These are phyloP conservation scores for Paraconiothyrium brasiliense DNA, from an alignment of 2,329 filamentous ascomycete genomes.

Conservation along the genomic window DNA sequence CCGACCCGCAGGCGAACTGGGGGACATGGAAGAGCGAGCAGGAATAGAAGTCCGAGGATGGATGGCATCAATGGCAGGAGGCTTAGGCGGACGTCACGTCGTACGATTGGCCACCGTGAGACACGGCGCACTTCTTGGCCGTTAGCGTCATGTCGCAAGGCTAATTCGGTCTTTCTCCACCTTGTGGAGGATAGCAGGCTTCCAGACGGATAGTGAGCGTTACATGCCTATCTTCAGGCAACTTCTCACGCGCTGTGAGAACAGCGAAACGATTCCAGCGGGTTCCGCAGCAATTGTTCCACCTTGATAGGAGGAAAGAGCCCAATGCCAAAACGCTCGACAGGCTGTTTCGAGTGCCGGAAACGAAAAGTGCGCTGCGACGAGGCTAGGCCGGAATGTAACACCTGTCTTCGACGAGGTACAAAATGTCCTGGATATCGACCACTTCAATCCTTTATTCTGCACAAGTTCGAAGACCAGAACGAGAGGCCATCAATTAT, in stretches of 20 bases:
- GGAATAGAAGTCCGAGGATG: conserved; percentile 1
- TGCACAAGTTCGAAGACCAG: conserved; percentile 44
- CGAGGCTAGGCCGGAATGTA: conserved; percentile 48
- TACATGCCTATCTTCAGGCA: not conserved
- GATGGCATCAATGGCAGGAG: conserved; percentile 2
- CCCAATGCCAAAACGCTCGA: conserved; percentile 47
- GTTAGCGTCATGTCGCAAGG: conserved; percentile 12
- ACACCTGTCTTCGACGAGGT: conserved; percentile 44
- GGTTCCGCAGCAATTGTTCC: not conserved
- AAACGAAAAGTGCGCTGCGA: conserved; percentile 50
- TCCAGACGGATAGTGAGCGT: not conserved
- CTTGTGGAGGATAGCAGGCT: not conserved
- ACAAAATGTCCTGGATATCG: conserved; percentile 49
- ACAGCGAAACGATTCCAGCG: not conserved
- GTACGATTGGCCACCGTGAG: conserved; percentile 9
- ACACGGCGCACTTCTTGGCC: conserved; percentile 13
- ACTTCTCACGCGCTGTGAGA: not conserved
- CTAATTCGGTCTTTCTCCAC: conserved; percentile 6
- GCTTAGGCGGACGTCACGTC: not conserved
- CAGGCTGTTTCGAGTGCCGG: conserved; percentile 50
- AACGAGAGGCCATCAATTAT: conserved; percentile 42
- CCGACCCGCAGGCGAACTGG: conserved; percentile 3
- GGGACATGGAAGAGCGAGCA: conserved; percentile 11
- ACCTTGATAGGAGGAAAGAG: not conserved
- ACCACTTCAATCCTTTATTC: conserved; percentile 46